Conservation (phyloP, 805 yeast genomes). For the Candida jianshihensis region DNA sequence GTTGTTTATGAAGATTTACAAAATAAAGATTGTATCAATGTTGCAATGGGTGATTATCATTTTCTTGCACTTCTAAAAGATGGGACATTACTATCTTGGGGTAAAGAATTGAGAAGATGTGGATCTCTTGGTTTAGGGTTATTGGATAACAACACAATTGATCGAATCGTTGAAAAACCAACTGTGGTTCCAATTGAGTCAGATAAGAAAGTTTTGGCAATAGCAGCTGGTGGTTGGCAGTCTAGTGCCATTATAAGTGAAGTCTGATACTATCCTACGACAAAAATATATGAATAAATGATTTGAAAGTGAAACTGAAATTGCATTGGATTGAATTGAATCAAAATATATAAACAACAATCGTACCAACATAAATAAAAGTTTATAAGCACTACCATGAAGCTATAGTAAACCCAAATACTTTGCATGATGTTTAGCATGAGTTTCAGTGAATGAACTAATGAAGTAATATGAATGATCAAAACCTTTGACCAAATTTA, state of each 20-base stretch:
- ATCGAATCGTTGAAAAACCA: slow-evolving; percentile 35
- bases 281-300: not conserved
- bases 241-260: slow-evolving; percentile 50
- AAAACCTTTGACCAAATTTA: slow-evolving; percentile 68
- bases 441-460: slow-evolving; percentile 71
- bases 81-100: slow-evolving; percentile 63
- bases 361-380: too few relatives aligned
- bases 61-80: slow-evolving; percentile 49
- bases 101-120: slow-evolving; percentile 50
- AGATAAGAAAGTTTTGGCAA: slow-evolving; percentile 38
- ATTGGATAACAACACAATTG: not conserved
- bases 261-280: not conserved
- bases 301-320: not conserved
- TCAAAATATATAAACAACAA: too few relatives aligned
- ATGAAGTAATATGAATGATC: slow-evolving; percentile 91
- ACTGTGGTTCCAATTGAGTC: slow-evolving; percentile 25
- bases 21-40: slow-evolving; percentile 40
- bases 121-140: slow-evolving; percentile 69
- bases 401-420: slow-evolving; percentile 31
- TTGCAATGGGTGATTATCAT: slow-evolving; percentile 72
- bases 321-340: not conserved
- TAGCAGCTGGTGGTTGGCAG: slow-evolving; percentile 80
- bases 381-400: slow-evolving; percentile 1
- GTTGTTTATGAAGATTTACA: slow-evolving; percentile 35
- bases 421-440: slow-evolving; percentile 83